Base-by-base conservation (phyloP, 1,139 yeast genomes). In the Entelexis sorbosivorans region DNA sequence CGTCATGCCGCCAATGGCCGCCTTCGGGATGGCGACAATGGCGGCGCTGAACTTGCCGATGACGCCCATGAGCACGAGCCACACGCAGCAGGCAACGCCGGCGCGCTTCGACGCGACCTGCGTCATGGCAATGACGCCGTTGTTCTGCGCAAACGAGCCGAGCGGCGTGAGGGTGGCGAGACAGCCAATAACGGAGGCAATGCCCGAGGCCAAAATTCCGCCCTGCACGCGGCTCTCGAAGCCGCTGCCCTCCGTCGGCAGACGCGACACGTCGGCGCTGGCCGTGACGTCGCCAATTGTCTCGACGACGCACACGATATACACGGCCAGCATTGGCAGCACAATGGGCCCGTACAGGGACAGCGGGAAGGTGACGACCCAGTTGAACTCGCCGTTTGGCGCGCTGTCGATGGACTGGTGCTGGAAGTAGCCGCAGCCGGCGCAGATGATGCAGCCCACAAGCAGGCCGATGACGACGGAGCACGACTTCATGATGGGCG, bases 401-500 rank as follows among this genome's bases (percentile, higher is more conserved):
- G 96, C 94, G 33, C 70, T 68, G 51, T 75, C 75, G 60, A 87
- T 81, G 34, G 69, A 63, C 2, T 71, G 61, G 50, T 71, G 69
- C 53, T 75, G 73, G 64, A 87, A 87, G 70, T 88, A 87, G 20
- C 94, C 93, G 66, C 85, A 77, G 11, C 91, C 95, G 51, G 91
- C 94, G 38, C 93, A 94, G 51, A 87, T 93, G 56, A 87, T 84
- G 71, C 95, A 86, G 38, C 96, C 96, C 43, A 86, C 79, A 49
- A 87, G 69, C 56, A 87, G 73, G 47, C 96, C 96, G 40, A 81
- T 69, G 59, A 87, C 83, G 47, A 87, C 95, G 0, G 95, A 91
- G 73, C 95, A 85, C 9, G 95, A 83, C 65, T 83, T 85, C 93
- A 87, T 83, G 60, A 87, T 82, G 52, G 96, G 96, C n/a, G 95